Conservation (phyloP, 179 eudicot genomes). For the Carnegiea gigantea region DNA sequence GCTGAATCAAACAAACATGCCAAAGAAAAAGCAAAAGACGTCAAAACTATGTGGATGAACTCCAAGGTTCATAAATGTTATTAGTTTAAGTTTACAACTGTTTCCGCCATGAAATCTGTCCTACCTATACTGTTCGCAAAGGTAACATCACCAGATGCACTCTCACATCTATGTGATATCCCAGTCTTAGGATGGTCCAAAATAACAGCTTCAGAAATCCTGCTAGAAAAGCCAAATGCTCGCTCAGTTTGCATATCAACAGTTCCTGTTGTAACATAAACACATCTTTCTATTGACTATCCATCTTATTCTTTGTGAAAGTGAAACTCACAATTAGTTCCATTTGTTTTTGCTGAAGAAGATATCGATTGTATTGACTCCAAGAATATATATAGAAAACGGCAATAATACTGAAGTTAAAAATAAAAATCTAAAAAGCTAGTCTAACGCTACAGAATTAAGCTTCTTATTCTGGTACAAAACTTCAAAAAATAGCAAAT, state of each 20-base stretch:
- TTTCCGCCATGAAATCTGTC: slow-evolving; percentile 13
- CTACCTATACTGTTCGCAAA: slow-evolving; percentile 32
- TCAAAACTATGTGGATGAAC: slow-evolving; percentile 12
- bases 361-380: neutral
- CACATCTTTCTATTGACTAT: neutral
- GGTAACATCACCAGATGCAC: slow-evolving; percentile 25
- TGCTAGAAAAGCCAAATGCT: slow-evolving; percentile 30
- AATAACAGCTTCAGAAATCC: slow-evolving; percentile 36
- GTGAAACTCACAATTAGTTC: slow-evolving; percentile 4
- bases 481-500: neutral
- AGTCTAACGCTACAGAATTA: neutral
- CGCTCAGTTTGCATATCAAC: slow-evolving; percentile 13
- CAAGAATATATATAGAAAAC: neutral
- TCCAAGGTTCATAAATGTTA: neutral
- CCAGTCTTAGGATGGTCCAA: slow-evolving; percentile 24
- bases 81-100: neutral
- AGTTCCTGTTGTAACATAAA: neutral
- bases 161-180: slow-evolving; percentile 28
- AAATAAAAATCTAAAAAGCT: neutral
- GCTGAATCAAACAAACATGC: slow-evolving; percentile 24
- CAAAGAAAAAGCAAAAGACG: slow-evolving; percentile 5
- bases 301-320: neutral
- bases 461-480: neutral
- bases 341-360: neutral
- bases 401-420: too few relatives aligned